A percentile compares a stretch with the other conserved stretches of the same genome.
Conservation (phyloP, 306 rosid genomes). For the Luffa aegyptiaca region DNA sequence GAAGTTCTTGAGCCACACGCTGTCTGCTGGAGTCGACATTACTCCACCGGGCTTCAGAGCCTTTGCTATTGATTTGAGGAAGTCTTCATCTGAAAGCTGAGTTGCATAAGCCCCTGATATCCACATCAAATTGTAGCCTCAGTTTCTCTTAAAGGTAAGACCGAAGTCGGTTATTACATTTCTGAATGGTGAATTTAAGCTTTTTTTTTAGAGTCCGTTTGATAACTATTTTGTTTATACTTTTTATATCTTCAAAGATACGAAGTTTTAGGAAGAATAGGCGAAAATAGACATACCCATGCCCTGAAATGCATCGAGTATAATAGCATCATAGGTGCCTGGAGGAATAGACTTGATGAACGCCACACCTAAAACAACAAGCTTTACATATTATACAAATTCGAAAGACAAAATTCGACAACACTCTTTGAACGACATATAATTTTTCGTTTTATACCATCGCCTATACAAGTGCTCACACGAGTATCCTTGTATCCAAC, state of each 20-base stretch:
- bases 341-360: conserved; percentile 27
- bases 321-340: conserved; percentile 33
- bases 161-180: too few species aligned
- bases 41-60: conserved; percentile 57
- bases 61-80: conserved; percentile 32
- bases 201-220: neutral
- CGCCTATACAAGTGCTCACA: conserved; percentile 33
- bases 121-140: neutral
- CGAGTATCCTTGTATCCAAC: conserved; percentile 56
- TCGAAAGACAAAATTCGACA: neutral
- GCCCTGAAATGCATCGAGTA: conserved; percentile 29
- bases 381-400: neutral
- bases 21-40: conserved; percentile 51
- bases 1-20: conserved; percentile 45
- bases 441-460: conserved; percentile 21
- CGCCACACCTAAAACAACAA: conserved; percentile 16
- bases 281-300: conserved; percentile 19
- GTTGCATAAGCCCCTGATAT: conserved; percentile 13
- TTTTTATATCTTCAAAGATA: neutral
- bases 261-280: neutral
- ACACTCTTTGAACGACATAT: neutral
- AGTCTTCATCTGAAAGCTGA: conserved; percentile 32
- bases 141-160: neutral
- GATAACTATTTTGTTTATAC: neutral
- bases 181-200: neutral